Conservation (phyloP, 2,329 filamentous ascomycete genomes). For the Aspergillus viridinutans region DNA sequence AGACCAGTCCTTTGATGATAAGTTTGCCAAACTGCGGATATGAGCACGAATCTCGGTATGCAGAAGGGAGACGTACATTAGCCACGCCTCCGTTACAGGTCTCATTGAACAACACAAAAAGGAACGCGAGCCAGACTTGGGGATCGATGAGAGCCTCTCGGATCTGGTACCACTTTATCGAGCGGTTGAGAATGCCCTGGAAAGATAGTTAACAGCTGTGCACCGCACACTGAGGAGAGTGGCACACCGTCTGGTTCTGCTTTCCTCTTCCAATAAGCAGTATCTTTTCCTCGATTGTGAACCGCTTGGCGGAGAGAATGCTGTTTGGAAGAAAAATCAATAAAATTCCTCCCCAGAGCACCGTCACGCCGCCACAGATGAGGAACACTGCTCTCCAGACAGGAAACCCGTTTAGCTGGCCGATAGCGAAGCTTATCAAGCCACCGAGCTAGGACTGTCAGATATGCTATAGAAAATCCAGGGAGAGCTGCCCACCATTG, state of each 20-base stretch:
- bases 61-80: constrained; percentile 25
- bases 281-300: constrained; percentile 43
- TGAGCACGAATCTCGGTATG: neutral
- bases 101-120: constrained; percentile 51
- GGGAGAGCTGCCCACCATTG: constrained; percentile 18
- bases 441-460: constrained; percentile 15
- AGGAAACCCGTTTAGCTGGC: constrained; percentile 39
- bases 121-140: constrained; percentile 44
- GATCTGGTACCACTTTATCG: constrained; percentile 48
- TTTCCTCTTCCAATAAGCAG: constrained; percentile 38
- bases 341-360: constrained; percentile 40
- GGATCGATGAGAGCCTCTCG: constrained; percentile 45
- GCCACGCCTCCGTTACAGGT: constrained; percentile 50
- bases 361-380: constrained; percentile 43
- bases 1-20: constrained; percentile 47
- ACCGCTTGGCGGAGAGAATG: constrained; percentile 41
- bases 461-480: neutral
- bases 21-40: constrained; percentile 46
- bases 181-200: constrained; percentile 44
- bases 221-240: neutral
- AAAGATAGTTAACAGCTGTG: neutral
- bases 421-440: constrained; percentile 33
- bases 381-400: constrained; percentile 46
- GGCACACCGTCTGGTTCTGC: constrained; percentile 10
- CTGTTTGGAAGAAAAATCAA: constrained; percentile 43